Percentiles rank a stretch among this genome's conserved stretches.
phyloP scores from a whole-genome alignment of 768 basidiomycete species.

The Mycena maculata region DNA sequence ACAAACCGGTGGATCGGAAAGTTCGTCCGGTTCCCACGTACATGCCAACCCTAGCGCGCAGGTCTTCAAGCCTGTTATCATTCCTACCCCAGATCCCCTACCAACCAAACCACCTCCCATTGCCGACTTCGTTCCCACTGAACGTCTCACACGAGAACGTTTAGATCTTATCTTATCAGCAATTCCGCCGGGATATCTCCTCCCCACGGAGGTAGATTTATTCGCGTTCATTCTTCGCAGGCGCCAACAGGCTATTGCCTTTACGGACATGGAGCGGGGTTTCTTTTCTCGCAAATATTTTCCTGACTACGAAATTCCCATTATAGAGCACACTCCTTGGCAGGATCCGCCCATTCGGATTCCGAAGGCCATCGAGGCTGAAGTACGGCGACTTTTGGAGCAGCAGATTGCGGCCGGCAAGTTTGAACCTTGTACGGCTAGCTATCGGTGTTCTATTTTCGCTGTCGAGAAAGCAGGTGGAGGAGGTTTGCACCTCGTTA shows the following conservation, averaged over 20 bases:
- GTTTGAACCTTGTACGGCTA: slow-evolving; percentile 37
- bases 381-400: slow-evolving; percentile 37
- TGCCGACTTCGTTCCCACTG: no score
- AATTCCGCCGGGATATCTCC: no score
- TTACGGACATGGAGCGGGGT: slow-evolving; percentile 36
- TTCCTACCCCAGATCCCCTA: not conserved
- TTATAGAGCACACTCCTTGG: slow-evolving; percentile 42
- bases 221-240: slow-evolving; percentile 28
- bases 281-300: slow-evolving; percentile 37
- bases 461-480: slow-evolving; percentile 42
- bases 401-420: slow-evolving; percentile 31
- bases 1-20: slow-evolving; percentile 44
- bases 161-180: no score
- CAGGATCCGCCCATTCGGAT: slow-evolving; percentile 30
- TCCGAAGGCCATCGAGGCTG: slow-evolving; percentile 35
- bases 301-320: slow-evolving; percentile 37
- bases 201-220: slow-evolving; percentile 29
- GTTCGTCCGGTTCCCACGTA: slow-evolving; percentile 41
- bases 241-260: slow-evolving; percentile 39
- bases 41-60: slow-evolving; percentile 37
- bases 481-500: no score
- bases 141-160: no score
- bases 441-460: slow-evolving; percentile 39
- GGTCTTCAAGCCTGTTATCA: slow-evolving; percentile 29
- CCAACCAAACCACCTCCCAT: no score